Base-by-base conservation (phyloP, 805 yeast genomes). In the Kazachstania martiniae region DNA sequence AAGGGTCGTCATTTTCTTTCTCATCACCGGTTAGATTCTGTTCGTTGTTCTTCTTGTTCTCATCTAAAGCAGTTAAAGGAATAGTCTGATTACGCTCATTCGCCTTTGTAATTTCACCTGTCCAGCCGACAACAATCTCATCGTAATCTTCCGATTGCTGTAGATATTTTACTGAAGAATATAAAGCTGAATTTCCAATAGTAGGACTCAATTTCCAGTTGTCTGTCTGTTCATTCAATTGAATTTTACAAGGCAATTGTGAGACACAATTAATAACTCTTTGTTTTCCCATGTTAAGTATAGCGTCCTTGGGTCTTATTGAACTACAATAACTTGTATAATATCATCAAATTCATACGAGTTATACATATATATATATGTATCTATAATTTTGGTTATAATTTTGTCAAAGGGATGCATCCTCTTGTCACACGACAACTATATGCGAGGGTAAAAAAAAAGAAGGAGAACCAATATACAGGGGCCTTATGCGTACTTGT, bases 61-160 rank as follows among this genome's bases (percentile, higher is more conserved):
- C 22, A 13, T 13, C 13, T 13, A 12, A 16, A 19, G 21, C 21
- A 10, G 21, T 19, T 19, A 19, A 19, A n/a, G 13, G 6, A 23
- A 13, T n/a, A 23, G 14, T 25, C 14, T 21, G 19, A 12, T 27
- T 31, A 21, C 4, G 26, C 12, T 15, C 21, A 18, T 15, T 15
- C 7, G 12, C 10, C 19, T 33, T 26, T 4, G 40, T 40, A 39
- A 91, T 64, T 56, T 86, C 97, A 28, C 98, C 98, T 0, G 96
- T 82, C 98, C 98, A 91, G 1, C 85, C 96, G 32, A 91, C 75
- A 31, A 84, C 60, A 43, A 85, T 83, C 28, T 87, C 77, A 40
- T 86, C 94, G 91, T 95, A 89, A 15, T 75, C 70, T 0, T 87
- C 70, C 28, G 74, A 72, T 35, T 70, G 70, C 21, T 47, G 41